Base-by-base conservation (phyloP, 805 yeast species). In the Metschnikowia aberdeeniae region DNA sequence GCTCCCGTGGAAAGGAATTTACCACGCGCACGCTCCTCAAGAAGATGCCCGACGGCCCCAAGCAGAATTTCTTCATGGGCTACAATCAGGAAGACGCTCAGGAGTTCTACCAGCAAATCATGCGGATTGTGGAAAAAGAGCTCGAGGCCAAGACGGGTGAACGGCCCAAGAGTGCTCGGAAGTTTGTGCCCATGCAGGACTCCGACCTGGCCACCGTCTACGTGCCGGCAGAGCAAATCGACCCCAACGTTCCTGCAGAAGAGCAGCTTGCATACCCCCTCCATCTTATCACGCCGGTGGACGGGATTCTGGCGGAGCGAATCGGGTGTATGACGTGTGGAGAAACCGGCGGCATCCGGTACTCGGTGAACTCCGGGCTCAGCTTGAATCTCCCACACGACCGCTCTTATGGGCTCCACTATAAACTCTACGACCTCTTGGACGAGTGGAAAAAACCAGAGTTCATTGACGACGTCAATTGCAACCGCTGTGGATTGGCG, bases 41-140 rank as follows among this genome's bases (percentile, higher is more conserved):
- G 57, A 76, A 78, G 5, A 84, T 86, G 88, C 77, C 85, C 4
- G 84, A 84, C 57, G 86, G 88, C 0, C 90, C 93, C 11, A 83
- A 82, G 54, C 85, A 81, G 58, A 84, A 83, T 59, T 77, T 89
- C 48, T 81, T 89, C 55, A 65, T 81, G 44, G 93, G 97, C 1
- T 88, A 88, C 60, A 89, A 87, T 58, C 98, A 90, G 66, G 97
- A 90, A 63, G 98, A 90, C 67, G 97, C 97, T 0, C 97, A 90
- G 64, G 98, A 90, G 62, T 90, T 90, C 58, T 90, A 90, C 68
- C 97, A 90, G 61, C 75, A 83, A 42, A 76, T 86, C 2, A 71
- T 86, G 74, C 73, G 77, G 34, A 79, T 84, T 45, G 67, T 86
- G 28, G 95, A 86, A 57, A 69, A 69, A 34, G 86, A 82, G 43